A percentile compares a stretch with the other conserved stretches of the same genome.
Conservation (phyloP, 1,139 yeast species). For the Blastobotrys illinoisensis region DNA sequence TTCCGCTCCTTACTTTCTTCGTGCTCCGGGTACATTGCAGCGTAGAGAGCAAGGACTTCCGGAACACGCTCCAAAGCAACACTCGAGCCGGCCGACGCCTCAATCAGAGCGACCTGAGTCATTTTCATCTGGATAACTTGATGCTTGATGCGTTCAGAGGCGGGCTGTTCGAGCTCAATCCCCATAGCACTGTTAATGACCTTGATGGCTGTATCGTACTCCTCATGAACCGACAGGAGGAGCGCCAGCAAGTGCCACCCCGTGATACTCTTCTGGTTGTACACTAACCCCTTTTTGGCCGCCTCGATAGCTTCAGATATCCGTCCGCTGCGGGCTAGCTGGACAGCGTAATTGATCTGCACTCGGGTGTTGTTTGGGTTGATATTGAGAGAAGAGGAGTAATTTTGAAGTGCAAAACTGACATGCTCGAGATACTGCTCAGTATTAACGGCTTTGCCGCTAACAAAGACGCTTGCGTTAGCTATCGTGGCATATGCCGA, state of each 20-base stretch:
- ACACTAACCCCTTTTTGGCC: constrained; percentile 34
- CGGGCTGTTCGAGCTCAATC: constrained; percentile 8
- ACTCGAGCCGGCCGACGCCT: constrained; percentile 54
- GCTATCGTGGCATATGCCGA: constrained; percentile 11
- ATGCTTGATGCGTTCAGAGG: constrained; percentile 11
- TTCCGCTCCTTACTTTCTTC: background rate
- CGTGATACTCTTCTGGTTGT: constrained; percentile 39
- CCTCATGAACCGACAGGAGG: constrained; percentile 48
- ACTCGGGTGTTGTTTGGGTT: constrained; percentile 18
- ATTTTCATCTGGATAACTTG: constrained; percentile 55
- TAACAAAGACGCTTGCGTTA: constrained; percentile 11
- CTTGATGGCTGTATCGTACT: constrained; percentile 41
- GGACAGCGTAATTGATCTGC: constrained; percentile 27
- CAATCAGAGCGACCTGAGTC: constrained; percentile 69
- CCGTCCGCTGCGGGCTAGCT: constrained; percentile 26
- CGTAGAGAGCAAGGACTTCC: constrained; percentile 59
- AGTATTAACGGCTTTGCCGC: constrained; percentile 18
- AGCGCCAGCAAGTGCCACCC: constrained; percentile 51
- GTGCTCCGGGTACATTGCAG: constrained; percentile 42
- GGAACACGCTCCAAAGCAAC: constrained; percentile 61
- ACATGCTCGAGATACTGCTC: constrained; percentile 18
- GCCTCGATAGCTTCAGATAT: constrained; percentile 29
- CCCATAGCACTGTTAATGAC: constrained; percentile 40
- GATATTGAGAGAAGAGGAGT: constrained; percentile 20
- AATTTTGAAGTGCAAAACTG: constrained; percentile 22